A percentile compares a stretch with the other conserved stretches of the same genome.
phyloP scores from a whole-genome alignment of 441 rosid genomes.

The Kokia cookei region DNA sequence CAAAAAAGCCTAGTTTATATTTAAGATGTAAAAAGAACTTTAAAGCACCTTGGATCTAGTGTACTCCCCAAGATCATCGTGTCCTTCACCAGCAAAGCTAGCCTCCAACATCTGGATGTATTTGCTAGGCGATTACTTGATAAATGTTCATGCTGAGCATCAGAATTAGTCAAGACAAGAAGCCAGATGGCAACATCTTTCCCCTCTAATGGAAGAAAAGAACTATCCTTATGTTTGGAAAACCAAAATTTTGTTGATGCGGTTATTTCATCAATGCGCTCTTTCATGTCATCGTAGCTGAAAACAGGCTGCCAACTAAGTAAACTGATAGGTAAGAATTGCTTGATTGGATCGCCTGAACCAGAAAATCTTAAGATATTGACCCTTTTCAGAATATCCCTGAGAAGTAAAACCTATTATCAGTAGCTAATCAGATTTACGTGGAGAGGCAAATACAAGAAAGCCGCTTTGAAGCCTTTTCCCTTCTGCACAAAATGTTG shows the following conservation, averaged over 20 bases:
- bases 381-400: constrained; percentile 64
- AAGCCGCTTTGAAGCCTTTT: neutral
- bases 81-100: constrained; percentile 62
- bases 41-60: constrained; percentile 60
- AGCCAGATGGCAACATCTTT: constrained; percentile 73
- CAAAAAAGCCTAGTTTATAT: neutral
- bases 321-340: constrained; percentile 58
- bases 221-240: constrained; percentile 30
- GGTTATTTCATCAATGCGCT: constrained; percentile 37
- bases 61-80: constrained; percentile 50
- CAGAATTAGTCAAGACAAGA: constrained; percentile 51
- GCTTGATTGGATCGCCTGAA: constrained; percentile 37
- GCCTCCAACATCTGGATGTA: constrained; percentile 55
- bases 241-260: constrained; percentile 43
- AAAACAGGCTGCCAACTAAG: constrained; percentile 46
- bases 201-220: constrained; percentile 35
- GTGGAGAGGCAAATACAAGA: neutral
- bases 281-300: constrained; percentile 28
- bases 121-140: constrained; percentile 26
- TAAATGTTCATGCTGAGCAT: constrained; percentile 20
- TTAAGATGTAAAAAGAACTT: constrained; percentile 9
- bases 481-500: neutral
- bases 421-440: neutral
- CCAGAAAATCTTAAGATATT: constrained; percentile 57
- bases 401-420: constrained; percentile 22